Evolutionary conservation across 305 asterid species (phyloP), one percentile per base, ranked within the genome.

Genomic region (Fraxinus nigra): DNA sequence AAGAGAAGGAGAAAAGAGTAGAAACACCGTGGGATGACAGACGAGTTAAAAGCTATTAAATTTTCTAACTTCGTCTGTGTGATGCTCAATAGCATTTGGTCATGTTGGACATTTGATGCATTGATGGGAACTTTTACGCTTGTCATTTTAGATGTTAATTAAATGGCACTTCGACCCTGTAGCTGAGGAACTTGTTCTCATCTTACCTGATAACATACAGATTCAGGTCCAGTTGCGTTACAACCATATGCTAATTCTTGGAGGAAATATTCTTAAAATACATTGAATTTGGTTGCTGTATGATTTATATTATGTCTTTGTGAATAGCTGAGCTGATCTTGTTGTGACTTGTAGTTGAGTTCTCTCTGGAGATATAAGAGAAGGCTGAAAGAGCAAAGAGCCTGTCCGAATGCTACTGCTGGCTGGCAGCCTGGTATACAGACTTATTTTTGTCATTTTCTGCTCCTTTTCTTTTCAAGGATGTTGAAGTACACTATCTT

Each of bases 351-450:
- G 87, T 87, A 94, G 98, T 85, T 92, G 89, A 91, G 89, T 83
- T 87, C 87, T 84, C 85, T 92, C 9, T 94, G 98, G 98, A 91
- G 93, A 87, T 90, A 90, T 91, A 90, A 90, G 87, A 89, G 96
- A 82, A 94, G 90, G 90, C 78, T 89, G 83, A 92, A 89, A 87
- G 98, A 91, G 86, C 91, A 86, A 81, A 87, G 82, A 20, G 84
- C 90, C 33, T 94, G 98, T 81, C 81, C 79, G 73, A 86, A 85
- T 82, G 88, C 83, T 70, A 85, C 84, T 85, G 77, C 80, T 76
- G 85, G 76, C 79, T 88, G 30, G 77, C 86, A 77, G 69, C 77
- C 78, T 51, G 92, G 97, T 92, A 87, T 69, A 83, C 48, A 33
- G 35, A 65, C 81, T 18, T 80, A 77, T 14, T 46, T 54, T 77